Base-by-base conservation (phyloP, 176 grass and related monocot genomes). In the Carex scoparia region DNA sequence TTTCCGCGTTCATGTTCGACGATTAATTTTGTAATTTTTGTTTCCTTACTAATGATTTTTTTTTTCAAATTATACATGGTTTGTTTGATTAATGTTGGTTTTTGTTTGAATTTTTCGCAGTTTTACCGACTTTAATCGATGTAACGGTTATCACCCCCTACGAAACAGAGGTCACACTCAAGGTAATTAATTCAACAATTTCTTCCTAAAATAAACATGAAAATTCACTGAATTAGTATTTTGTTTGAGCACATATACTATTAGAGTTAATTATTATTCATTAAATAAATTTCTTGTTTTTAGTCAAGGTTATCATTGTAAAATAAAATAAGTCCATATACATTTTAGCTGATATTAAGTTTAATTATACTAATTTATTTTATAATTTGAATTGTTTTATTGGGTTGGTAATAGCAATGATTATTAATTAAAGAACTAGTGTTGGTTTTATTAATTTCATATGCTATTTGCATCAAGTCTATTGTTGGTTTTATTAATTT, bases 81-180 rank as follows among this genome's bases (percentile, higher is more conserved):
- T 68, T 42, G 3, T 66, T 49, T 3, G 3, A 37, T 78, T 18
- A 13, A 12, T 67, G 31, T 53, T 28, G 7, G 2, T 67, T 42
- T 46, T 65, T 84, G 31, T 68, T 57, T 33, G 2, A 74, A 37
- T 38, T 76, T 84, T 30, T 28, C 84, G 69, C 88, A 98, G 96
- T 94, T 72, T 90, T 94, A 37, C 96, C 96, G 5, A 90, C 65
- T 61, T 89, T 89, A 18, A n/a, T 98, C 7, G 91, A 95, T 89
- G 65, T 95, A 83, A 86, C 90, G 9, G 90, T 95, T 7, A 68
- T 89, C 60, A 94, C 93, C 10, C 93, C 93, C 7, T 90, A 94
- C 46, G 93, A 95, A 54, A 95, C 96, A 85, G 85, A 92, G 86
- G 65, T 98, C 35, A 95, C 87, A 90, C 96, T 98, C 88, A 98